Conservation (phyloP, 306 rosid genomes). For the cucumber (Cucumis sativus) region DNA sequence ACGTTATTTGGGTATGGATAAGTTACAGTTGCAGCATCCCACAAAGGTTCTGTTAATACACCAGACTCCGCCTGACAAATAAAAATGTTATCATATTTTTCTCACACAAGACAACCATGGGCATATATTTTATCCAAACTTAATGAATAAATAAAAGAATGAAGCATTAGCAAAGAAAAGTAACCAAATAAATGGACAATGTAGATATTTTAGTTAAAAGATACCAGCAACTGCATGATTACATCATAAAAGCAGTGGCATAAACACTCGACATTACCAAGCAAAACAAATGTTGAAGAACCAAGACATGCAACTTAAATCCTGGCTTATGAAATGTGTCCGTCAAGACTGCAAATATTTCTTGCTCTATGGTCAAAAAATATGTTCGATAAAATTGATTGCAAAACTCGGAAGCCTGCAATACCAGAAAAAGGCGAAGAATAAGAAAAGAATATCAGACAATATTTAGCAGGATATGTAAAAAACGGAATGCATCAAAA, state of each 20-base stretch:
- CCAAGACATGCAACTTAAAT: constrained; percentile 94
- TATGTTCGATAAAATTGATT: constrained; percentile 81
- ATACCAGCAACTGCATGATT: background rate
- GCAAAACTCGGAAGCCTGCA: constrained; percentile 85
- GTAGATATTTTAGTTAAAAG: background rate
- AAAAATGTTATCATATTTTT: background rate
- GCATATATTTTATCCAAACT: background rate
- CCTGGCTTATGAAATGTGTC: constrained; percentile 98
- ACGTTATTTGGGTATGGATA: constrained; percentile 56
- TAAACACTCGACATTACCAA: constrained; percentile 32
- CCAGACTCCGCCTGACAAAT: constrained; percentile 65
- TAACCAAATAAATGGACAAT: background rate
- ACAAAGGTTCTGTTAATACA: constrained; percentile 70
- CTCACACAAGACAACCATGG: background rate
- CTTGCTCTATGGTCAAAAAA: constrained; percentile 75
- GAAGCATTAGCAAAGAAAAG: background rate
- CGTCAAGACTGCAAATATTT: constrained; percentile 85
- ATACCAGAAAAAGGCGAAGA: background rate
- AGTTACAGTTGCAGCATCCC: constrained; percentile 64
- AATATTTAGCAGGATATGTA: background rate
- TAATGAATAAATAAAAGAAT: background rate
- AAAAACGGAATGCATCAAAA: background rate
- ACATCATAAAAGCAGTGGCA: background rate
- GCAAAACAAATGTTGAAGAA: constrained; percentile 90
- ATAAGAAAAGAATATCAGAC: background rate